These are phyloP conservation scores for Aspergillus cejpii DNA, from an alignment of 2,329 filamentous ascomycete species.

Conservation along the genomic window DNA sequence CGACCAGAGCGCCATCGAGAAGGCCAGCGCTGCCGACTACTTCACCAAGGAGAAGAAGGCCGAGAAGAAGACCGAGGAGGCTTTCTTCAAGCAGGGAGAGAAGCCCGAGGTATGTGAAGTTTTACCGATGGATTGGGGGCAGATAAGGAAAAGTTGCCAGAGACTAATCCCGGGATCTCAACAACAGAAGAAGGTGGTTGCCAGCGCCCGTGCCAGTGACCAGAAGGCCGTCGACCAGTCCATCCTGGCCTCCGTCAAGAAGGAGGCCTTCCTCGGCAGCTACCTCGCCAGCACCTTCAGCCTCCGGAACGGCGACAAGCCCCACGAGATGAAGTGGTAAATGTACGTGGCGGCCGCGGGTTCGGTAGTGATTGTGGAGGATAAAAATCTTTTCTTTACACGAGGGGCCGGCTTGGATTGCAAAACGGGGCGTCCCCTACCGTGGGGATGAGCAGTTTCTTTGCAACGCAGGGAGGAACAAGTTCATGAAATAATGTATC, in stretches of 20 bases:
- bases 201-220: constrained; percentile 85
- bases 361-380: constrained; percentile 39
- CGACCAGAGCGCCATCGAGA: constrained; percentile 64
- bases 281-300: constrained; percentile 96
- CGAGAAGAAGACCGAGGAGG: constrained; percentile 96
- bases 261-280: constrained; percentile 86
- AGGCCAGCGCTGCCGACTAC: constrained; percentile 86
- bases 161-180: neutral
- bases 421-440: constrained; percentile 28
- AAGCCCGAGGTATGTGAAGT: constrained; percentile 74
- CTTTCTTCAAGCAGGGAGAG: constrained; percentile 99
- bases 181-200: constrained; percentile 89
- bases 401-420: constrained; percentile 33
- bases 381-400: constrained; percentile 22
- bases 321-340: constrained; percentile 99
- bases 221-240: constrained; percentile 99
- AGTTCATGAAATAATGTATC: constrained; percentile 39
- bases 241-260: constrained; percentile 92
- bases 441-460: constrained; percentile 14
- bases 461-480: constrained; percentile 27
- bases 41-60: constrained; percentile 88
- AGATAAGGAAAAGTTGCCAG: neutral
- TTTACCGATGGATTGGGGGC: too few relatives aligned
- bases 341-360: constrained; percentile 40
- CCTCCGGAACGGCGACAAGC: constrained; percentile 98